A percentile compares a stretch with the other conserved stretches of the same genome.
phyloP scores from a whole-genome alignment of 306 rosid genomes.

The Dicorynia guianensis region DNA sequence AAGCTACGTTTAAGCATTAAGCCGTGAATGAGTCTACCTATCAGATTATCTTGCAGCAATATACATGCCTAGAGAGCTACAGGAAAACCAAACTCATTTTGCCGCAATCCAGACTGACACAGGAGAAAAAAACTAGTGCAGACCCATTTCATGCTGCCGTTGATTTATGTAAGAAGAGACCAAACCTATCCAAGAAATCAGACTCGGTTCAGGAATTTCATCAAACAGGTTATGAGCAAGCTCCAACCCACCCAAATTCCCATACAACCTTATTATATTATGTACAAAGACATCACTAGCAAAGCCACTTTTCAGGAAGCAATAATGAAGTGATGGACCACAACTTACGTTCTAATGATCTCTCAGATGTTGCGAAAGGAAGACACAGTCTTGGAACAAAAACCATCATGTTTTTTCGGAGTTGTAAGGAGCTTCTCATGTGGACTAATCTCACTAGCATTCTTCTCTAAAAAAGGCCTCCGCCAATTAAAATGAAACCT shows the following conservation, averaged over 20 bases:
- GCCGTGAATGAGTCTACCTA: slow-evolving; percentile 54
- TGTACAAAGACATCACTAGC: slow-evolving; percentile 47
- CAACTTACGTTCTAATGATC: slow-evolving; percentile 28
- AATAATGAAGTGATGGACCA: slow-evolving; percentile 49
- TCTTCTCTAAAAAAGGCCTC: no score
- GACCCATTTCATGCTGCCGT: slow-evolving; percentile 45
- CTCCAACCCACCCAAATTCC: slow-evolving; percentile 22
- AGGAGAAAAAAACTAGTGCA: slow-evolving; percentile 39
- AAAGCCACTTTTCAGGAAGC: slow-evolving; percentile 48
- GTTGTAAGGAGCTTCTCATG: slow-evolving; percentile 3
- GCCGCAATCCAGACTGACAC: slow-evolving; percentile 42
- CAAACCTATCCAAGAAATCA: slow-evolving; percentile 58
- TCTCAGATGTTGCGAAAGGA: slow-evolving; percentile 42
- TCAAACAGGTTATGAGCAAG: slow-evolving; percentile 51
- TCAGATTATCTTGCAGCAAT: slow-evolving; percentile 29
- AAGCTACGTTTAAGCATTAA: slow-evolving; percentile 40
- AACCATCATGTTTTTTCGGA: slow-evolving; percentile 16
- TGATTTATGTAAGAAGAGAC: slow-evolving; percentile 47
- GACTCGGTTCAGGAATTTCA: slow-evolving; percentile 55
- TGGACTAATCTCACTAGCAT: slow-evolving; percentile 8
- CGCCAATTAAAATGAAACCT: no score
- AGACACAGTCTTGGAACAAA: slow-evolving; percentile 48
- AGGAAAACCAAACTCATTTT: slow-evolving; percentile 52
- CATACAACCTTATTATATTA: slow-evolving; percentile 48
- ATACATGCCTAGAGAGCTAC: slow-evolving; percentile 56